Evolutionary conservation across 1,284 basidiomycete species (phyloP), one percentile per base, ranked within the genome.

Genomic region (Boletus mariae): DNA sequence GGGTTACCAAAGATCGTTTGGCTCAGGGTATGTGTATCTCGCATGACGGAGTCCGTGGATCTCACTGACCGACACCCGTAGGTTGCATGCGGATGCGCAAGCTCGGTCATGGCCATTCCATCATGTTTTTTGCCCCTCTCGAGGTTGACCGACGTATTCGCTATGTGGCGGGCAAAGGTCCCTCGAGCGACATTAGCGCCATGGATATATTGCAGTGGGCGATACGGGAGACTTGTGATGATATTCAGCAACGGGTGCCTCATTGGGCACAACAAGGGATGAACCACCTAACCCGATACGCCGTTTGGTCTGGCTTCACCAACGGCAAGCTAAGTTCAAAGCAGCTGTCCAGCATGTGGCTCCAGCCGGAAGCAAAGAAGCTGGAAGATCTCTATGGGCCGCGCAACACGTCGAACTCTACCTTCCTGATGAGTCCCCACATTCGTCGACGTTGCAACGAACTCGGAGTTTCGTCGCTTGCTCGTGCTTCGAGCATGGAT

Each of bases 71-170:
- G 11, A 9, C 4, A 10, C 11, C 13, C 0, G 9, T 45, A 76
- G 75, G 73, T 1, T 77, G 74, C 47, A 76, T 76, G 75, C 68
- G 75, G 38, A 73, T 80, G 77, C 70, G 79, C 3, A 70, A 75
- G 52, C 67, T 80, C 0, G 79, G 78, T 6, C 57, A 65, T 23
- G 77, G 76, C 0, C 78, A 80, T 45, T 74, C 74, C 1, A 66
- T 80, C 12, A 64, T 75, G 56, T 80, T 80, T 60, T 71, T 75
- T 46, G 77, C 75, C 15, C 75, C 79, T 20, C 59, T 57, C 0
- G 76, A 80, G 45, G 67, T 78, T 4, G 75, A 77, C 49, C 58
- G 59, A 31, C 54, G 51, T 2, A 78, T 80, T 38, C 73, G 76
- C 15, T 47, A 57, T 9, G 54, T 59, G 15, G 57, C 57, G 8